A percentile compares a stretch with the other conserved stretches of the same genome.
Evolutionary conservation across 2,329 filamentous ascomycete genomes (phyloP).

Genomic region (Botrytis paeoniae): DNA sequence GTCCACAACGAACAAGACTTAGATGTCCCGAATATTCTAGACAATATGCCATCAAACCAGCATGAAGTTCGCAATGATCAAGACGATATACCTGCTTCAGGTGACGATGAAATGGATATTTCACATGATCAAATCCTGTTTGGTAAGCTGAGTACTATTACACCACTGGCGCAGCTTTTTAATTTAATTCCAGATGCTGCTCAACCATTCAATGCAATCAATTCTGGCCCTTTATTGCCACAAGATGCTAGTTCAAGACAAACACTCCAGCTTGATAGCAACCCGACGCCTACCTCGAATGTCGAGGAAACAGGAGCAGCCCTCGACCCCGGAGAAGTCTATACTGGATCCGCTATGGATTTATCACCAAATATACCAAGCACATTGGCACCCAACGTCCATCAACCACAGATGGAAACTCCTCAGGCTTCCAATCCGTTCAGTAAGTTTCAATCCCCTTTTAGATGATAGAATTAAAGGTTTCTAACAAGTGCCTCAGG

Average conservation of each 20-base stretch:
- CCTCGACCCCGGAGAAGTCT: background rate
- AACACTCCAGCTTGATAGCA: background rate
- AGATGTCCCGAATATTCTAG: background rate
- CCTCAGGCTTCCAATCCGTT: no score
- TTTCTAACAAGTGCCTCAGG: background rate
- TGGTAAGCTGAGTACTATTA: background rate
- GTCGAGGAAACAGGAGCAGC: background rate
- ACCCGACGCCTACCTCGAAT: no score
- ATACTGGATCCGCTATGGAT: background rate
- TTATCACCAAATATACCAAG: background rate
- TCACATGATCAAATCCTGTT: background rate
- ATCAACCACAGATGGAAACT: background rate
- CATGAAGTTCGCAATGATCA: background rate
- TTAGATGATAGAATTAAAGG: background rate
- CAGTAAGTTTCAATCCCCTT: background rate
- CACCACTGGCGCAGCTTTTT: background rate
- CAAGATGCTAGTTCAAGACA: background rate
- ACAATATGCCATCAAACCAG: background rate
- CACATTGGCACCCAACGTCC: accelerated
- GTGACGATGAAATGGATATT: background rate
- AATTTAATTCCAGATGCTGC: background rate
- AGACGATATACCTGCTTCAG: background rate
- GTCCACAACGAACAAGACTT: no score
- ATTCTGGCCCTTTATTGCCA: background rate
- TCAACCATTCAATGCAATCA: background rate